Base-by-base conservation (phyloP, 805 yeast species). In the Candida quercuum region DNA sequence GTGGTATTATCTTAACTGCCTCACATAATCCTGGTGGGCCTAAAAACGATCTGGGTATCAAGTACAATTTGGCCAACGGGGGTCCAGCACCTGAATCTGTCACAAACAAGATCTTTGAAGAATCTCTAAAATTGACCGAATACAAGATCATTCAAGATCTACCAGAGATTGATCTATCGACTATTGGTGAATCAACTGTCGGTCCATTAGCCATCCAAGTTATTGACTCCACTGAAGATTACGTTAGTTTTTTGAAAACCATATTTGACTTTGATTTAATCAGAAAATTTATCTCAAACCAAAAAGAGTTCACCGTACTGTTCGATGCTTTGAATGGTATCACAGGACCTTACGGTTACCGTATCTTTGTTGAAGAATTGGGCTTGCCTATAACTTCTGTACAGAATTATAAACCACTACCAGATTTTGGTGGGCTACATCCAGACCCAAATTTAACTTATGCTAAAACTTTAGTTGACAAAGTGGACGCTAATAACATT, bases 11-110 rank as follows among this genome's bases (percentile, higher is more conserved):
- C 48, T 71, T 91, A 56, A 91, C 99, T 8, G 98, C 98, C 2
- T 83, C 95, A 18, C 99, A 91, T 64, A 91, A 91, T 63, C 99
- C 99, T 14, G 99, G 99, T 59, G 97, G 98, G 8, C 96, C 96
- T 40, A 65, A 72, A 20, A 80, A 85, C 47, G 99, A 91, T 59
- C 72, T 88, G 58, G 99, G 99, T 38, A 91, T 91, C 69, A 91
- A 91, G 67, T 93, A 93, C 69, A 93, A 91, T 63, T 69, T 93
- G 60, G 76, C 85, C 46, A 91, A 91, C 57, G 99, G 99, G 49
- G 99, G 96, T 3, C 99, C 99, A 29, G 98, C 98, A 10, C 99
- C 99, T 11, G 99, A 91, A 61, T 66, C 83, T 13, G 94, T 93
- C 42, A 91, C 99, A 11, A 76, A 91, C 66, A 76, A 80, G 60